phyloP scores from a whole-genome alignment of 352 stramenopile species.

The Phytophthora syringae region DNA sequence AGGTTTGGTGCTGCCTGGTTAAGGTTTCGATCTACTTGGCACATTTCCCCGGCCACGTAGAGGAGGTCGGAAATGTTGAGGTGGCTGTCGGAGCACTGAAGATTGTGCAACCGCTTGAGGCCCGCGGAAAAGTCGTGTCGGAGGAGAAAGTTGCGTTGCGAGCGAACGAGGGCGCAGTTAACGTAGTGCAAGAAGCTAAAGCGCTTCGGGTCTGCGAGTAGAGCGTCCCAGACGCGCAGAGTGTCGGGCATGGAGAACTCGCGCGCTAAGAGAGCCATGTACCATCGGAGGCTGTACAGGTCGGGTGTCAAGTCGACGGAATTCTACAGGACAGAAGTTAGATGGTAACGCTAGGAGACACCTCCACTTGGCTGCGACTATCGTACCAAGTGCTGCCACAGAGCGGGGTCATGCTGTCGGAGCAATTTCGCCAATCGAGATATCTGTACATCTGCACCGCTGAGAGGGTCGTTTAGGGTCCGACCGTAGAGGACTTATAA shows the following conservation, averaged over 20 bases:
- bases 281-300: conserved; percentile 78
- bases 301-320: conserved; percentile 64
- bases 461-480: conserved; percentile 47
- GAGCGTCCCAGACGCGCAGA: conserved; percentile 66
- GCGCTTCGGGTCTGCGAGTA: conserved; percentile 62
- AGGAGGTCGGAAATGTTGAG: conserved; percentile 46
- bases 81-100: conserved; percentile 23
- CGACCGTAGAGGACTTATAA: conserved; percentile 54
- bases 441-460: conserved; percentile 68
- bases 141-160: conserved; percentile 46
- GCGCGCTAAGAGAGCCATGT: conserved; percentile 67
- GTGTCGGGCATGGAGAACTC: conserved; percentile 68
- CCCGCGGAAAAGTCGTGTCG: conserved; percentile 45
- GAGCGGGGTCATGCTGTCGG: conserved; percentile 60
- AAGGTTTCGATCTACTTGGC: conserved; percentile 46
- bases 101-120: conserved; percentile 54
- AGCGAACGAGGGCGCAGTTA: conserved; percentile 60
- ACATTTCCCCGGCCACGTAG: conserved; percentile 51
- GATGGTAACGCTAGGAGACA: no score
- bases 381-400: conserved; percentile 74
- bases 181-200: conserved; percentile 81
- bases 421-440: conserved; percentile 50
- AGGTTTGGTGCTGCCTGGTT: conserved; percentile 18
- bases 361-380: background rate
- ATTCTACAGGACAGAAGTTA: conserved; percentile 46